Evolutionary conservation across 1,284 basidiomycete species (phyloP), one percentile per base, ranked within the genome.

Genomic region (Marasmius sp.): DNA sequence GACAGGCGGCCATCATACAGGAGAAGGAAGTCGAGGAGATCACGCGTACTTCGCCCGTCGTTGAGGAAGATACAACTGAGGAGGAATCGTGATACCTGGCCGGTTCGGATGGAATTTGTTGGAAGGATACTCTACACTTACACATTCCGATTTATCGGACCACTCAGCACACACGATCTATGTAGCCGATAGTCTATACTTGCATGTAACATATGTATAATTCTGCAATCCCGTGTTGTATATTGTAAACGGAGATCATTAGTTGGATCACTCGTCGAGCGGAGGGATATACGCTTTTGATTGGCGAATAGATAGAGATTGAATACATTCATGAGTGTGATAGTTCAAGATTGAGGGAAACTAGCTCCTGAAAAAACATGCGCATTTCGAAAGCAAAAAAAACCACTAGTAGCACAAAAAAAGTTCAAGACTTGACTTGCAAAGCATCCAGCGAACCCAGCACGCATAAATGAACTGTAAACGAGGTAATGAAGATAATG

Each of bases 11-110:
- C 39, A 82, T 84, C 58, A 71, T 84, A 9, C 82, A 85, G 61
- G 86, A 85, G 71, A 83, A 84, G 67, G 85, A 89, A 68, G 78
- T 85, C 14, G 85, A 87, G 65, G 71, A 76, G 36, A 85, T 87
- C 56, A 71, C 38, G 74, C 77, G 57, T 16, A 54, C 12, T 12
- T 54, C 52, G 12, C n/a, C 52, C 12, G 34, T 37, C 16, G 37
- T 16, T n/a, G 52, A 54, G 2, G 20, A 37, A 7, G 52, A 37
- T 38, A n/a, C 52, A 54, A 54, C 34, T 18, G 34, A 33, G 12
- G 20, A 34, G 6, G 52, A 54, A n/a, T 14, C 14, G 43, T 18
- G 18, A 45, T 18, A 45, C 2, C 11, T 27, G 18, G 48, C 18
- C 18, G 11, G 18, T 49, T 49, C 48, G 18, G 18, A 27, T 20